Evolutionary conservation across 306 rosid genomes (phyloP), one percentile per base, ranked within the genome.

Genomic region (Elaeagnus macrophylla): DNA sequence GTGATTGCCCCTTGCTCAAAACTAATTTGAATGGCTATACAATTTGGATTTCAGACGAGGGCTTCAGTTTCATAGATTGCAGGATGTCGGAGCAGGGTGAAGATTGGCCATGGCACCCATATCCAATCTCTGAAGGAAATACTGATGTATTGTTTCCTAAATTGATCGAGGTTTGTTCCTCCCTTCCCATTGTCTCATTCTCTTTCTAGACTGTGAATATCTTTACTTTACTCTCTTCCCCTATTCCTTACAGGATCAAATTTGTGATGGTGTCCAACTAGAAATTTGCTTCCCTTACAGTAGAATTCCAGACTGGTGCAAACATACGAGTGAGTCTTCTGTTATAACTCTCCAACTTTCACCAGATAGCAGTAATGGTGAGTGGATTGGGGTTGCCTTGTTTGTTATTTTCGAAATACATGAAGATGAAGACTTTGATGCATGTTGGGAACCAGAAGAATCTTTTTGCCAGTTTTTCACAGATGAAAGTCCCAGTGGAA

Each of bases 251-350:
- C 19, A 57, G 61, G 20, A 37, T 5, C 14, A 19, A 1, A 18
- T 13, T 18, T 0, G 6, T 42, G 2, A 0, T 0, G 44, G 6
- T 3, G 50, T 32, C 15, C 13, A 14, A 8, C 15, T 60, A 10
- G 36, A 37, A 12, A 15, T 48, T 10, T 25, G 15, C 4, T 37
- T 37, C 16, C 65, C 47, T 12, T 54, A 54, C 3, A 48, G 37
- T 48, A 6, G 8, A 16, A 48, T 60, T 36, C 55, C 46, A 9
- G 37, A 32, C 12, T 60, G 65, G 65, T 46, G 47, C 5, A 5
- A 6, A 0, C 18, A 59, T 48, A 53, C 5, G 14, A 48, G 7
- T 8, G 1, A 36, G 12, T 45, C 38, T 11, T 0, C 12, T 11
- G 16, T 54, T 47, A 13, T 60, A 7, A 48, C 1, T 8, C 5